Evolutionary conservation across 768 basidiomycete species (phyloP).

Genomic region (Tulasnella sp.): DNA sequence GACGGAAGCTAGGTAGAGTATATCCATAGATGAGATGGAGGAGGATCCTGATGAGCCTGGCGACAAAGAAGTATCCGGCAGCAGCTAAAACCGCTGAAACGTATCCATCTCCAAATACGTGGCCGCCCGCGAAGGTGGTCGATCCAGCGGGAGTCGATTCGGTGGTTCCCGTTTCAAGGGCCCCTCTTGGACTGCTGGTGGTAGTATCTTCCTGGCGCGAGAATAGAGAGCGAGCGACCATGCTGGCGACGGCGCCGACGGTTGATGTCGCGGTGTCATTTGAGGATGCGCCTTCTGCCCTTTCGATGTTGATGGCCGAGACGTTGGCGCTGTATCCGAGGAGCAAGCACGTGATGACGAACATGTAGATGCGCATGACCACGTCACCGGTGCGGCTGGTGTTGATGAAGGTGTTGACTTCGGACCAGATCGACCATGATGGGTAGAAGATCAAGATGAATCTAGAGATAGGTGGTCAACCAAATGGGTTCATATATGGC

Average conservation of each 20-base stretch:
- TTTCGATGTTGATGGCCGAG: conserved; percentile 1
- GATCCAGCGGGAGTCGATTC: too few relatives aligned
- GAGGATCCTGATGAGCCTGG: conserved; percentile 2
- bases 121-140: neutral
- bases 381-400: conserved; percentile 15
- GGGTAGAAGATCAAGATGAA: conserved; percentile 15
- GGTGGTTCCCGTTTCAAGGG: too few relatives aligned
- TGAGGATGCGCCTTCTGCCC: neutral
- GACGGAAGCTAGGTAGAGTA: conserved; percentile 8
- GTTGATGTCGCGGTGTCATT: neutral
- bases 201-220: neutral
- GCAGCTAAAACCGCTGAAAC: neutral
- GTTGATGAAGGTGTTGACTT: conserved; percentile 10
- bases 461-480: too few relatives aligned
- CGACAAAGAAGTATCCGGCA: conserved; percentile 11
- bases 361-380: conserved; percentile 9
- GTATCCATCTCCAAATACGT: neutral
- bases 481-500: too few relatives aligned
- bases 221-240: neutral
- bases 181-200: neutral
- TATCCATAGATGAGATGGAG: neutral
- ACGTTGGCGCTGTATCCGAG: conserved; percentile 12
- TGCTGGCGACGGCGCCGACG: neutral
- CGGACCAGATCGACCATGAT: conserved; percentile 13
- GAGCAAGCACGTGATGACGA: conserved; percentile 6